A percentile compares a stretch with the other conserved stretches of the same genome.
phyloP scores from a whole-genome alignment of 2,329 filamentous ascomycete genomes.

The Fusarium devonianum region DNA sequence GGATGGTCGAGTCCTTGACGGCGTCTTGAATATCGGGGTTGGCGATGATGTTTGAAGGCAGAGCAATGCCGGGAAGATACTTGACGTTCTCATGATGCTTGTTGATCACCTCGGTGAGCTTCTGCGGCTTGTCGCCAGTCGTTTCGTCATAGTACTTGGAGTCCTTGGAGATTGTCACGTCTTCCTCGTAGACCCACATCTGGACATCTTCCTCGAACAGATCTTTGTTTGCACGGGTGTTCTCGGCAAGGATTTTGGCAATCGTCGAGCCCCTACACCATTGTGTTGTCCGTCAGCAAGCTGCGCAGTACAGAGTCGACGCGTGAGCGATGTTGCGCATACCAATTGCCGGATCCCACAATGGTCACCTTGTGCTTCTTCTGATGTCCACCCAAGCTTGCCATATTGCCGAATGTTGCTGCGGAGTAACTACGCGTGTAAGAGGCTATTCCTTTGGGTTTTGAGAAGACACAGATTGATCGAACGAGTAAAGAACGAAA shows the following conservation, averaged over 20 bases:
- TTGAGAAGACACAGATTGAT: slow-evolving; percentile 20
- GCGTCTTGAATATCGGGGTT: slow-evolving; percentile 83
- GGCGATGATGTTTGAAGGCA: slow-evolving; percentile 84
- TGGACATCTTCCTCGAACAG: slow-evolving; percentile 89
- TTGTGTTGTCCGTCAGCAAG: not conserved
- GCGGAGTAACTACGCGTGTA: slow-evolving; percentile 26
- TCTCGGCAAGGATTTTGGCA: slow-evolving; percentile 95
- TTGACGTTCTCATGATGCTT: slow-evolving; percentile 94
- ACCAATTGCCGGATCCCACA: slow-evolving; percentile 97
- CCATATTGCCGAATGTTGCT: slow-evolving; percentile 44
- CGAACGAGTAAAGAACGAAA: slow-evolving; percentile 32
- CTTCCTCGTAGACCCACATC: slow-evolving; percentile 99
- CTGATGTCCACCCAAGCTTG: slow-evolving; percentile 56
- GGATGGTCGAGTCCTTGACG: slow-evolving; percentile 83
- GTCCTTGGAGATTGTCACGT: slow-evolving; percentile 74
- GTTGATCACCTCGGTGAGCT: slow-evolving; percentile 93
- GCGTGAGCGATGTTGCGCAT: slow-evolving; percentile 25
- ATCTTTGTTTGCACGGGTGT: slow-evolving; percentile 77
- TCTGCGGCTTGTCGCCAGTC: slow-evolving; percentile 73
- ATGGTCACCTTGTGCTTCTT: slow-evolving; percentile 93
- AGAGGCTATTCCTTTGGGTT: slow-evolving; percentile 24
- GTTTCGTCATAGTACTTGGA: slow-evolving; percentile 76
- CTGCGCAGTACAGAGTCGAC: not conserved
- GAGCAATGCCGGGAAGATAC: slow-evolving; percentile 87
- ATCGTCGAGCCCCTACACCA: slow-evolving; percentile 86